Evolutionary conservation across 352 stramenopile genomes (phyloP).

Genomic region (Phytophthora idaei): DNA sequence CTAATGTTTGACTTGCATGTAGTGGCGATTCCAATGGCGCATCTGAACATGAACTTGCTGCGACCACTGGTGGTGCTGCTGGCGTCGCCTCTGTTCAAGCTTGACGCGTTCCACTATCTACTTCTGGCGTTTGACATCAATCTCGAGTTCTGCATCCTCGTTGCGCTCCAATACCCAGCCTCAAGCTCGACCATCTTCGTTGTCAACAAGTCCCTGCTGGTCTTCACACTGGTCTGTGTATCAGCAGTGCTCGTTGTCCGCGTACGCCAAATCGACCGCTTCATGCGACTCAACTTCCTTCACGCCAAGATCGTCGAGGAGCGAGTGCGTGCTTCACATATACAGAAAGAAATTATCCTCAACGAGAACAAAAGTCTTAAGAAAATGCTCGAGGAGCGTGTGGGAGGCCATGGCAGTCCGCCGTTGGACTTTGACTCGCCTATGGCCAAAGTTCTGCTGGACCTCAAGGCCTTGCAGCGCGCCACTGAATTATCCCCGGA

Average conservation of each 20-base stretch:
- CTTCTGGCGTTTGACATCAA: constrained; percentile 66
- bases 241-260: constrained; percentile 65
- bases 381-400: constrained; percentile 77
- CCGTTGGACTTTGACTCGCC: constrained; percentile 81
- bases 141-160: constrained; percentile 66
- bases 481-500: constrained; percentile 64
- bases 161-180: constrained; percentile 67
- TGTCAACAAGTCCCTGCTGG: constrained; percentile 74
- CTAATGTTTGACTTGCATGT: not conserved
- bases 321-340: constrained; percentile 59
- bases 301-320: constrained; percentile 78
- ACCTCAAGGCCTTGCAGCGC: constrained; percentile 77
- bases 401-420: constrained; percentile 28
- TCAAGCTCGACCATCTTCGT: constrained; percentile 65
- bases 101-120: constrained; percentile 78
- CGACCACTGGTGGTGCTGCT: constrained; percentile 69
- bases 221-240: constrained; percentile 64
- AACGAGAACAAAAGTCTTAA: constrained; percentile 88
- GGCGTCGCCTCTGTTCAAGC: constrained; percentile 71
- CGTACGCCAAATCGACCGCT: constrained; percentile 75
- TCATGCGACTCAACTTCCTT: constrained; percentile 78
- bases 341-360: constrained; percentile 83
- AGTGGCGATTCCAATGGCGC: constrained; percentile 69
- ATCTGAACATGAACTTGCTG: constrained; percentile 74
- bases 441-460: constrained; percentile 79